Evolutionary conservation across 768 basidiomycete species (phyloP).

Genomic region (Sporobolomyces pararoseus): DNA sequence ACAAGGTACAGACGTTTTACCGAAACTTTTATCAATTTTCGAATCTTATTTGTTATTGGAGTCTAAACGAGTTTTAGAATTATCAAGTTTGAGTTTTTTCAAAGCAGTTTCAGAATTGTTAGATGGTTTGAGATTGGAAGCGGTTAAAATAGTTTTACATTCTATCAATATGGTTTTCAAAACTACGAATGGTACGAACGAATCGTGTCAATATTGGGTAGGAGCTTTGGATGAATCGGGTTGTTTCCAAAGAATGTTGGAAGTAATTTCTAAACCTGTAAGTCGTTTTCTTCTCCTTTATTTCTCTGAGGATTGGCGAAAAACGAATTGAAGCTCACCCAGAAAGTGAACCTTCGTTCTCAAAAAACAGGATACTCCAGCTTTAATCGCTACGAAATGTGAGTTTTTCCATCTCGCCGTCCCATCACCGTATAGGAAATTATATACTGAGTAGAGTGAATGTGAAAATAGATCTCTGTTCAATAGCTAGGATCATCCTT

Average conservation of each 20-base stretch:
- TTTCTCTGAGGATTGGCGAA: background rate
- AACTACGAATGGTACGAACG: slow-evolving; percentile 26
- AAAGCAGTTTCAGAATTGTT: slow-evolving; percentile 52
- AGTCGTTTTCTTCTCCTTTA: background rate
- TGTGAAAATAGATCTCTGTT: slow-evolving; percentile 54
- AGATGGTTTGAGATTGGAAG: slow-evolving; percentile 59
- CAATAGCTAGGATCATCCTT: slow-evolving; percentile 70
- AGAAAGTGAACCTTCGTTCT: background rate
- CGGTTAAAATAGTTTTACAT: slow-evolving; percentile 54
- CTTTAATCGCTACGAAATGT: slow-evolving; percentile 58
- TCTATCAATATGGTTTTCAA: slow-evolving; percentile 63
- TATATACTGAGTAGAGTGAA: too few relatives aligned
- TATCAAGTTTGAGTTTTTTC: slow-evolving; percentile 49
- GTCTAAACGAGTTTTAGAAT: slow-evolving; percentile 59
- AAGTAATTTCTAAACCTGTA: slow-evolving; percentile 52
- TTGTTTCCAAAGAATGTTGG: slow-evolving; percentile 64
- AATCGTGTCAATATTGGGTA: slow-evolving; percentile 57
- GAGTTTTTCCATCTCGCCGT: background rate
- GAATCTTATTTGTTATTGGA: slow-evolving; percentile 79
- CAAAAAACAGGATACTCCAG: slow-evolving; percentile 23
- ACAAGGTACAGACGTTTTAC: slow-evolving; percentile 69
- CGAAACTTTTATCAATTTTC: slow-evolving; percentile 62
- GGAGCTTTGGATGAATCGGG: slow-evolving; percentile 69
- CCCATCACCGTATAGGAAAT: too few relatives aligned
- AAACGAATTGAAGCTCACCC: background rate